Base-by-base conservation (phyloP, 2,329 filamentous ascomycete species). In the Pseudogymnoascus sp. region DNA sequence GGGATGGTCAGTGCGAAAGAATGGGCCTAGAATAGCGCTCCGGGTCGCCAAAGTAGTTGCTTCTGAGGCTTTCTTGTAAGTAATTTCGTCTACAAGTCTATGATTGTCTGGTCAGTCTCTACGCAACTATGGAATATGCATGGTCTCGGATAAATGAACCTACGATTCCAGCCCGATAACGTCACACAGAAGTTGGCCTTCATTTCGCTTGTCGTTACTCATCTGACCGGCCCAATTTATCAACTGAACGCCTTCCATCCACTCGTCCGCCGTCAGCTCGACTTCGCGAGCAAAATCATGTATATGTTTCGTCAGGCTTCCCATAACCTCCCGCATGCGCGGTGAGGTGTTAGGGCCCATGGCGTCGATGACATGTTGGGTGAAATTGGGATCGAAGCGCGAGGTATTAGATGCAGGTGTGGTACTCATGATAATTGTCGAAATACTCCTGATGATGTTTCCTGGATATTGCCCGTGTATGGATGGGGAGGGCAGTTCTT, bases 1-100 rank as follows among this genome's bases (percentile, higher is more conserved):
- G 1, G 84, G 84, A 0, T 84, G 82, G 68, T 87, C 80, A 61
- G 82, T 77, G 7, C 84, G 77, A 78, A 84, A 88, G 74, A 89
- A 88, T 1, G 86, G 86, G 0, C 86, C 86, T 0, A 89, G 78
- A 65, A 88, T 87, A 19, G 85, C 84, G 26, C 82, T 84, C 12
- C 68, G 67, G 5, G 72, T 74, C 12, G 70, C 66, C 79, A 82
- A 68, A 83, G 86, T 19, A 78, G 62, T 73, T 6, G 68, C 63
- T 35, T 71, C 69, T 1, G 66, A 64, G 4, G 69, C 68, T 6
- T 66, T 61, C 35, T 72, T 70, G 64, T 66, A 70, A 10, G 69
- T 67, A n/a, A 70, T 70, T 63, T 71, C 66, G 61, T 69, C 69
- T 2, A 77, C 78, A 70, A 72, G 79, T 74, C 80, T 60, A 75